These are phyloP conservation scores for Lepiota venenata DNA, from an alignment of 768 basidiomycete genomes.

Conservation along the genomic window DNA sequence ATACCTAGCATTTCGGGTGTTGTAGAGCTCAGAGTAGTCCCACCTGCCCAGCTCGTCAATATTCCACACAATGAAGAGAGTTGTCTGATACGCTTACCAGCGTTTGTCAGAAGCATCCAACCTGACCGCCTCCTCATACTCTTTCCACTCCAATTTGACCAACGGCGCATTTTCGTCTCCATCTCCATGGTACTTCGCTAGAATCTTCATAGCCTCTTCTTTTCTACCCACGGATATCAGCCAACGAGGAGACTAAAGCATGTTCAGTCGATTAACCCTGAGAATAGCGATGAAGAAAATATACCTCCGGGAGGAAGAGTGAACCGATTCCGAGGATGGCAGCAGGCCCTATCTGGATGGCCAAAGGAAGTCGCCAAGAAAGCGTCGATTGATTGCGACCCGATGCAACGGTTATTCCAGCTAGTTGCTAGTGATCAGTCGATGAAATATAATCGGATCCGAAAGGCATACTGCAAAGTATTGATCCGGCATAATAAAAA, in stretches of 20 bases:
- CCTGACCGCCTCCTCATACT: constrained; percentile 47
- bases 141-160: constrained; percentile 48
- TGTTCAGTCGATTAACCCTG: background rate
- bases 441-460: background rate
- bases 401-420: constrained; percentile 42
- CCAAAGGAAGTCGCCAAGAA: constrained; percentile 50
- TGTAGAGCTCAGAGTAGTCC: constrained; percentile 50
- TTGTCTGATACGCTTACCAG: constrained; percentile 33
- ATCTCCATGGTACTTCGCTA: constrained; percentile 52
- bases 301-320: constrained; percentile 35
- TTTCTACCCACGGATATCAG: constrained; percentile 45
- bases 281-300: background rate
- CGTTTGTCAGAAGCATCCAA: constrained; percentile 53
- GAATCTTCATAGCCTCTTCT: constrained; percentile 44
- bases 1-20: constrained; percentile 42
- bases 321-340: constrained; percentile 30
- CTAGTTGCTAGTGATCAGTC: constrained; percentile 15
- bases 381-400: constrained; percentile 29
- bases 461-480: constrained; percentile 34
- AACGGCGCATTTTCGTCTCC: constrained; percentile 46
- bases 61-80: background rate
- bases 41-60: constrained; percentile 28
- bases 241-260: constrained; percentile 48
- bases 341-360: constrained; percentile 49
- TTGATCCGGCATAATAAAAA: constrained; percentile 43